Evolutionary conservation across 305 asterid genomes (phyloP).

Genomic region (Fraxinus dipetala): DNA sequence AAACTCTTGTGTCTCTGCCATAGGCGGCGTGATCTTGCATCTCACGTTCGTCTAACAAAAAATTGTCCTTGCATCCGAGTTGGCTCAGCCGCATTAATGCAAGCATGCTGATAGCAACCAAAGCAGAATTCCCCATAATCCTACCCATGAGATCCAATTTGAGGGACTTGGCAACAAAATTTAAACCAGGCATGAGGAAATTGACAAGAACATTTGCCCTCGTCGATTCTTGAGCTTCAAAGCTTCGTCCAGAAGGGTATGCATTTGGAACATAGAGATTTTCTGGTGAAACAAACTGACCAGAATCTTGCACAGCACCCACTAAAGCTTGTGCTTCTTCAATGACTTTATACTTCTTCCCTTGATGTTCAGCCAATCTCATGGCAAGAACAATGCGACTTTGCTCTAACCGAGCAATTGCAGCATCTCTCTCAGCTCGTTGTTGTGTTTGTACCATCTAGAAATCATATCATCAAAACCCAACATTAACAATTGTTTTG

Average conservation of each 20-base stretch:
- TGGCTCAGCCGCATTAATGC: slow-evolving; percentile 72
- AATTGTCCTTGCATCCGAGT: slow-evolving; percentile 44
- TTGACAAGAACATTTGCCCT: slow-evolving; percentile 41
- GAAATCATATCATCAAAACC: slow-evolving; percentile 4
- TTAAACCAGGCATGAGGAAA: slow-evolving; percentile 48
- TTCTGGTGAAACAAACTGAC: slow-evolving; percentile 55
- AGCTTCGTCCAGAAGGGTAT: slow-evolving; percentile 34
- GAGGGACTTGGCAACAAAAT: slow-evolving; percentile 55
- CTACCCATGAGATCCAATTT: slow-evolving; percentile 73
- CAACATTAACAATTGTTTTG: background rate
- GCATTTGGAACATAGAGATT: slow-evolving; percentile 39
- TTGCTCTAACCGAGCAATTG: slow-evolving; percentile 83
- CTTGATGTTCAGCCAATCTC: slow-evolving; percentile 90
- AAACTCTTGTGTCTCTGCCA: slow-evolving; percentile 36
- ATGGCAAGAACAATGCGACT: slow-evolving; percentile 81
- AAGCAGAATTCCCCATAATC: slow-evolving; percentile 75
- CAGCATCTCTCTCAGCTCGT: slow-evolving; percentile 80
- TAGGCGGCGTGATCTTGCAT: slow-evolving; percentile 30
- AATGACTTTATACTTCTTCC: slow-evolving; percentile 78
- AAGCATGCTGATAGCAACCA: slow-evolving; percentile 80
- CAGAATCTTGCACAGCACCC: slow-evolving; percentile 65
- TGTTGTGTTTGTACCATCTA: slow-evolving; percentile 84
- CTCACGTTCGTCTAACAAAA: slow-evolving; percentile 29
- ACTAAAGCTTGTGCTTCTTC: slow-evolving; percentile 87
- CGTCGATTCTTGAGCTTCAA: slow-evolving; percentile 29